Percentiles rank a stretch among this genome's conserved stretches.
Evolutionary conservation across 805 yeast species (phyloP).

Genomic region (Cyberlindnera galapagoensis): DNA sequence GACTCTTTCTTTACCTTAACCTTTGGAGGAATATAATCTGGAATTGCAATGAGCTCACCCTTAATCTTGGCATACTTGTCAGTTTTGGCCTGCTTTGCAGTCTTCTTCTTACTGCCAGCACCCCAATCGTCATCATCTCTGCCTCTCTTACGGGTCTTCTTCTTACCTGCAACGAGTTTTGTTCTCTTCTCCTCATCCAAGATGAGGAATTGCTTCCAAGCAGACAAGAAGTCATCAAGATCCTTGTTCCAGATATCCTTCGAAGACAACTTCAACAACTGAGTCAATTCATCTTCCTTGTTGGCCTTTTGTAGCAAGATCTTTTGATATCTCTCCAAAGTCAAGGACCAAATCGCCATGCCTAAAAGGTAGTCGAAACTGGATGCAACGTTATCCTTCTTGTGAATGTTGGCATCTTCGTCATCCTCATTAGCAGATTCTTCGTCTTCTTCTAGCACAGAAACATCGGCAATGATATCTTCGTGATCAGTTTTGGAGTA

Average conservation of each 20-base stretch:
- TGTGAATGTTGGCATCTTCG: constrained; percentile 31
- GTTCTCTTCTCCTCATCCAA: constrained; percentile 58
- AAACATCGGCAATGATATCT: constrained; percentile 30
- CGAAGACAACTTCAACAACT: constrained; percentile 60
- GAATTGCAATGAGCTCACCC: constrained; percentile 22
- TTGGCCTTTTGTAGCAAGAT: constrained; percentile 66
- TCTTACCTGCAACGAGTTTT: constrained; percentile 39
- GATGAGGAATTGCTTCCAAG: constrained; percentile 62
- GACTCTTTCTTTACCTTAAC: constrained; percentile 17
- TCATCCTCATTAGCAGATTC: constrained; percentile 34
- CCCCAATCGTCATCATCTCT: constrained; percentile 24
- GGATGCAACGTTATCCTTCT: constrained; percentile 46
- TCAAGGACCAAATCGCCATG: constrained; percentile 91
- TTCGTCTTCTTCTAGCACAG: constrained; percentile 30
- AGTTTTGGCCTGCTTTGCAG: constrained; percentile 13
- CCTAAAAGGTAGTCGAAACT: constrained; percentile 84
- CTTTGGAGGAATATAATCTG: constrained; percentile 21
- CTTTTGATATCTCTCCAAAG: constrained; percentile 81
- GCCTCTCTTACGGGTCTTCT: constrained; percentile 34
- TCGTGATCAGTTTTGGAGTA: constrained; percentile 32
- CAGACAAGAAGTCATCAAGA: constrained; percentile 61
- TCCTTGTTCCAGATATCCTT: constrained; percentile 87
- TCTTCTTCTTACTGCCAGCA: constrained; percentile 9
- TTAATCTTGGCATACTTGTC: constrained; percentile 11
- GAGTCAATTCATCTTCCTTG: constrained; percentile 64